phyloP scores from a whole-genome alignment of 345 rosid genomes.

The Diplotaxis tenuifolia region DNA sequence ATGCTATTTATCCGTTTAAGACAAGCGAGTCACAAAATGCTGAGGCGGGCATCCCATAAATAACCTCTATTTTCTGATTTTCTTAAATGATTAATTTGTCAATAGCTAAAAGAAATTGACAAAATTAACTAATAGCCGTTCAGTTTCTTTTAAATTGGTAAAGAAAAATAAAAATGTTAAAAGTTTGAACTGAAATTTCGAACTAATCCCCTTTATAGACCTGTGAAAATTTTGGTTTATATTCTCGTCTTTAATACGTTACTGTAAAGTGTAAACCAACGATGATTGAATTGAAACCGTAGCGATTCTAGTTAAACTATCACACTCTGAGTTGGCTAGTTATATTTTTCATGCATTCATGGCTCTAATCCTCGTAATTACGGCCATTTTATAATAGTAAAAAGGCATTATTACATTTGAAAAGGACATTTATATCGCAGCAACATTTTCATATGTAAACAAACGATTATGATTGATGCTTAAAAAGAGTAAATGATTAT shows the following conservation, averaged over 20 bases:
- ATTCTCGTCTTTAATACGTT: neutral
- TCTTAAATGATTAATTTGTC: neutral
- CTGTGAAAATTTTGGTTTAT: neutral
- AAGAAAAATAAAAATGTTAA: neutral
- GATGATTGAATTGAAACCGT: neutral
- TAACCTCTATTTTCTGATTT: neutral
- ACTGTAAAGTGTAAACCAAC: neutral
- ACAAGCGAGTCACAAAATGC: neutral
- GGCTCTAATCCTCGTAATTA: neutral
- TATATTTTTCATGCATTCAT: neutral
- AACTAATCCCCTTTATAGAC: neutral
- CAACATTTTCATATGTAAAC: neutral
- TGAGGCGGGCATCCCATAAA: conserved; percentile 29
- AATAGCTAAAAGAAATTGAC: neutral
- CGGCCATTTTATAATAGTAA: neutral
- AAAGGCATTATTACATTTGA: neutral
- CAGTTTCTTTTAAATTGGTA: neutral
- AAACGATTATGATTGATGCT: neutral
- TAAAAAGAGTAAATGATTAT: neutral
- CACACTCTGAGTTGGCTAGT: neutral
- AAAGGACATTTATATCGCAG: neutral
- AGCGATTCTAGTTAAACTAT: neutral
- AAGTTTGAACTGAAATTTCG: neutral
- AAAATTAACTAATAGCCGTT: neutral
- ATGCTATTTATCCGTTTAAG: neutral